A percentile compares a stretch with the other conserved stretches of the same genome.
Conservation (phyloP, 2,329 filamentous ascomycete genomes). For the Ophiostoma perfectum region DNA sequence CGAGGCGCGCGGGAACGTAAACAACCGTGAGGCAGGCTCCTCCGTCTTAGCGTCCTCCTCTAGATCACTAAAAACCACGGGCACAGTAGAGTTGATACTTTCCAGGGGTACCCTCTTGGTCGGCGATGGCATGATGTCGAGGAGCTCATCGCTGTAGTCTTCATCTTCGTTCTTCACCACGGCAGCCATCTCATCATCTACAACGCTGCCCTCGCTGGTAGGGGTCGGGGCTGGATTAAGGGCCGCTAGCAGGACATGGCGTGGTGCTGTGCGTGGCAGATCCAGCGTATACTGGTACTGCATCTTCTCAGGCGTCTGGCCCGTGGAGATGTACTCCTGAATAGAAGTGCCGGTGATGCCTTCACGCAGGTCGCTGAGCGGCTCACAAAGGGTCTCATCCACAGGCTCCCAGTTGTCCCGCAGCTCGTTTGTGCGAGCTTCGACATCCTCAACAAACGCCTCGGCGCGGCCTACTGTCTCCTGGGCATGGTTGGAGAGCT, state of each 20-base stretch:
- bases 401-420: slow-evolving; percentile 59
- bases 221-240: slow-evolving; percentile 29
- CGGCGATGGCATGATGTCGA: slow-evolving; percentile 28
- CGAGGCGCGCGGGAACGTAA: slow-evolving; percentile 9
- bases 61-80: slow-evolving; percentile 29
- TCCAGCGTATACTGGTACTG: slow-evolving; percentile 74
- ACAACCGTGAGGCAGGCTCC: not conserved
- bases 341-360: slow-evolving; percentile 61
- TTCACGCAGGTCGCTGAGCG: slow-evolving; percentile 65
- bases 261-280: slow-evolving; percentile 65
- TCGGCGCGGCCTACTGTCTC: slow-evolving; percentile 63
- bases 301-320: slow-evolving; percentile 75
- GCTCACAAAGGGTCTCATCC: slow-evolving; percentile 55
- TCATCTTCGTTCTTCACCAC: slow-evolving; percentile 6
- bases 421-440: slow-evolving; percentile 53
- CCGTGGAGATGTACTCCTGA: slow-evolving; percentile 77
- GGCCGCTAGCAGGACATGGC: slow-evolving; percentile 39
- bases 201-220: slow-evolving; percentile 26
- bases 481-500: slow-evolving; percentile 64
- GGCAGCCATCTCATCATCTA: not conserved
- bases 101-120: slow-evolving; percentile 30
- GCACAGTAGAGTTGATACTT: slow-evolving; percentile 16
- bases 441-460: slow-evolving; percentile 63
- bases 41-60: slow-evolving; percentile 23
- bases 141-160: slow-evolving; percentile 16